Percentiles rank a stretch among this genome's conserved stretches.
phyloP scores from a whole-genome alignment of 768 basidiomycete genomes.

The Podaxis sp. region DNA sequence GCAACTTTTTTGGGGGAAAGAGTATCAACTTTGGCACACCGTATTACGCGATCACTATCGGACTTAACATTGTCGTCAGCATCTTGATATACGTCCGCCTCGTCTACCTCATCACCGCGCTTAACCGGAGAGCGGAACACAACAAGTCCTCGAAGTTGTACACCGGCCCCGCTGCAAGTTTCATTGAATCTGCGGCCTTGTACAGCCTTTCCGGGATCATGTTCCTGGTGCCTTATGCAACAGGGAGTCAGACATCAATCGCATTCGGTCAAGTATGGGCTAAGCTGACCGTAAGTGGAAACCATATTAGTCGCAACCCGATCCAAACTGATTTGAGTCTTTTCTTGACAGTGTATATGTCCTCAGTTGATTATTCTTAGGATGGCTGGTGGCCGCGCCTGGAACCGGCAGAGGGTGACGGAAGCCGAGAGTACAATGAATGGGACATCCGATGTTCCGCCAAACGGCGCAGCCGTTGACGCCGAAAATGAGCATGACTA shows the following conservation, averaged over 20 bases:
- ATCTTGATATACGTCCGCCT: constrained; percentile 35
- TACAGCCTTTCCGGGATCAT: constrained; percentile 34
- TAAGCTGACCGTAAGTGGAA: constrained; percentile 32
- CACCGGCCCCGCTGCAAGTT: constrained; percentile 30
- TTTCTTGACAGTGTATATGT: constrained; percentile 10
- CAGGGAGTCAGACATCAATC: constrained; percentile 26
- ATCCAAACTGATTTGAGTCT: background rate
- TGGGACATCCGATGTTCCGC: background rate
- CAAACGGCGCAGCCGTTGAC: background rate
- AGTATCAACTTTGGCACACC: constrained; percentile 33
- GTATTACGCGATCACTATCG: constrained; percentile 36
- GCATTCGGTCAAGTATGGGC: constrained; percentile 38
- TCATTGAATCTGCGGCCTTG: constrained; percentile 36
- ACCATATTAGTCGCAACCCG: background rate
- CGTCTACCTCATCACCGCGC: constrained; percentile 21
- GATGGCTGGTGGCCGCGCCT: constrained; percentile 10
- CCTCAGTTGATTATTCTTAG: constrained; percentile 14
- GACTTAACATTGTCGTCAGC: constrained; percentile 38
- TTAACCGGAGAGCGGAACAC: constrained; percentile 15
- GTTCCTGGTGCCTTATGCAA: constrained; percentile 34
- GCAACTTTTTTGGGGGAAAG: constrained; percentile 34
- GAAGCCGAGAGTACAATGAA: constrained; percentile 11
- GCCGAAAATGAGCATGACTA: background rate
- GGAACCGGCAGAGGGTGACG: constrained; percentile 11
- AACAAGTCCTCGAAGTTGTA: constrained; percentile 27